A percentile compares a stretch with the other conserved stretches of the same genome.
Evolutionary conservation across 2,329 filamentous ascomycete genomes (phyloP).

Genomic region (Penicillium thymicola): DNA sequence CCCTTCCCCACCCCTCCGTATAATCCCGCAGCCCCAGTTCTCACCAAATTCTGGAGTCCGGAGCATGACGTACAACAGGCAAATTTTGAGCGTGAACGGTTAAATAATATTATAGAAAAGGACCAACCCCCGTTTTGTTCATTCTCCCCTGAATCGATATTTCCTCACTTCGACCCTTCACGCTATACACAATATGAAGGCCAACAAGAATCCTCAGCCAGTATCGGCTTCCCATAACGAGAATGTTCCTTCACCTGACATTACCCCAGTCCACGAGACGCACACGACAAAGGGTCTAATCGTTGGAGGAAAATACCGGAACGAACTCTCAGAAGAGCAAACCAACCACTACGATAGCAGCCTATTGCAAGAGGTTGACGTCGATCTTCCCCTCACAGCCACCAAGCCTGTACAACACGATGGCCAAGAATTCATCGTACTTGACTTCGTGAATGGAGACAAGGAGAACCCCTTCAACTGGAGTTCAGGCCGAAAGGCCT

Average conservation of each 20-base stretch:
- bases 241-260: slow-evolving; percentile 11
- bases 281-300: slow-evolving; percentile 17
- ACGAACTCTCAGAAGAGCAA: slow-evolving; percentile 22
- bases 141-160: background rate
- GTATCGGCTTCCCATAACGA: slow-evolving; percentile 26
- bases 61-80: slow-evolving; percentile 13
- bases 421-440: slow-evolving; percentile 46
- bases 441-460: slow-evolving; percentile 48
- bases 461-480: slow-evolving; percentile 54
- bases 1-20: slow-evolving; percentile 13
- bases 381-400: slow-evolving; percentile 50
- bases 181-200: slow-evolving; percentile 19
- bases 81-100: background rate
- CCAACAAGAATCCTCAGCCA: slow-evolving; percentile 22
- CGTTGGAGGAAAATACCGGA: slow-evolving; percentile 28
- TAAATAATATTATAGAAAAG: background rate
- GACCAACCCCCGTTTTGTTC: background rate
- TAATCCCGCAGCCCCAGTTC: slow-evolving; percentile 17
- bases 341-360: slow-evolving; percentile 16
- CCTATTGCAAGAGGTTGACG: slow-evolving; percentile 40
- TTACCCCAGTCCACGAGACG: background rate
- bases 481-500: slow-evolving; percentile 43
- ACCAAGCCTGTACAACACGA: slow-evolving; percentile 44
- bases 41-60: slow-evolving; percentile 16
- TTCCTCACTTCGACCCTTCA: background rate